phyloP scores from a whole-genome alignment of 371 early-diverging fungal genomes.

The Rhizomucor pusillus region DNA sequence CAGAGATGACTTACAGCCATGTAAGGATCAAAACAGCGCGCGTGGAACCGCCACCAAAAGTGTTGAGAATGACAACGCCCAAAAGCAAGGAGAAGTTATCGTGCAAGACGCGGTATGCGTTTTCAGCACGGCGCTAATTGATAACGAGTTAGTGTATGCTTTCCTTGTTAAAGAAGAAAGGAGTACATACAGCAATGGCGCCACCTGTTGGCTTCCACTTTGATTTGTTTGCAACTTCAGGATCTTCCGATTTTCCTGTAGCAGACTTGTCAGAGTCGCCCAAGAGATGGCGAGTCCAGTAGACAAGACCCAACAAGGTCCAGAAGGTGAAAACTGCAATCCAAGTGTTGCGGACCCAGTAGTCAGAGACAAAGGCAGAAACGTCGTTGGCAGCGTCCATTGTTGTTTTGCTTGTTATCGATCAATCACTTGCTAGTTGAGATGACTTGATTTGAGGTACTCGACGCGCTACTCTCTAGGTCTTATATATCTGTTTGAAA shows the following conservation, averaged over 20 bases:
- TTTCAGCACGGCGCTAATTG: constrained; percentile 10
- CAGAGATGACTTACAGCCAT: constrained; percentile 34
- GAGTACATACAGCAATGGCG: too few species aligned
- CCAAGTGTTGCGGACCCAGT: constrained; percentile 26
- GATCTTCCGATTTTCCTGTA: constrained; percentile 18
- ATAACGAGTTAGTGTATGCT: background rate
- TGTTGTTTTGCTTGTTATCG: background rate
- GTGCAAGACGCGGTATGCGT: constrained; percentile 27
- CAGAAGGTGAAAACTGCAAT: constrained; percentile 36
- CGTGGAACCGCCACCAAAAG: constrained; percentile 42
- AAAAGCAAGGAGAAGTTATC: constrained; percentile 39
- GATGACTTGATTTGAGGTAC: too few species aligned
- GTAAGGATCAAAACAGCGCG: constrained; percentile 45
- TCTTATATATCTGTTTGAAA: too few species aligned
- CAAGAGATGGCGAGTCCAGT: constrained; percentile 20
- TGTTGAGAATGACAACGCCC: constrained; percentile 36
- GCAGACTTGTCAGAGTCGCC: constrained; percentile 14
- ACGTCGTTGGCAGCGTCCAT: constrained; percentile 9
- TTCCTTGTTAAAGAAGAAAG: background rate
- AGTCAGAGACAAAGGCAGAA: constrained; percentile 24
- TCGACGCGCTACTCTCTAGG: too few species aligned
- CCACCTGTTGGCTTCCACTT: constrained; percentile 9
- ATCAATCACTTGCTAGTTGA: too few species aligned
- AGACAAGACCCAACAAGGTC: constrained; percentile 29
- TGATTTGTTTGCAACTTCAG: constrained; percentile 12